Conservation (phyloP, 2,329 filamentous ascomycete genomes). For the Ceratocystis cubensis region DNA sequence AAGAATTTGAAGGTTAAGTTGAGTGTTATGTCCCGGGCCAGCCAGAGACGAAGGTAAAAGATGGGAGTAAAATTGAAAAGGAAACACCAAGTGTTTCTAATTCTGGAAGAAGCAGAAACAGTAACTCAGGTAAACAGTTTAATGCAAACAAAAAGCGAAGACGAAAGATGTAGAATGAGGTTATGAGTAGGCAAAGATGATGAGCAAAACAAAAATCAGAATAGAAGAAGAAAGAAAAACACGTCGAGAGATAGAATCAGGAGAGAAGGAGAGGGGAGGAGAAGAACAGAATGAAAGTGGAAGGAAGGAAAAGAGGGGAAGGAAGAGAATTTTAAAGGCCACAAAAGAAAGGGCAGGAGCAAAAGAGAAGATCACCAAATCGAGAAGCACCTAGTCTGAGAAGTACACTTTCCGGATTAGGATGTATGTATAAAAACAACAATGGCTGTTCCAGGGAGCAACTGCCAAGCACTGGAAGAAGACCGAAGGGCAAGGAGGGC, state of each 20-base stretch:
- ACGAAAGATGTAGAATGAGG: conserved; percentile 18
- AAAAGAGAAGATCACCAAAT: conserved; percentile 7
- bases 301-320: conserved; percentile 6
- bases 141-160: conserved; percentile 18
- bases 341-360: neutral
- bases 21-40: neutral
- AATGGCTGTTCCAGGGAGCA: neutral
- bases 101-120: neutral
- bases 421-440: neutral
- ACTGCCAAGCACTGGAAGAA: neutral
- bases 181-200: conserved; percentile 9
- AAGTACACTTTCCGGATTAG: neutral
- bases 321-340: conserved; percentile 1
- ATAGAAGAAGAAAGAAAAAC: conserved; percentile 21
- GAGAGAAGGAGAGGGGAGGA: neutral
- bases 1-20: neutral
- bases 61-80: neutral
- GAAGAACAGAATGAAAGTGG: neutral
- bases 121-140: neutral
- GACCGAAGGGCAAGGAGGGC: no score
- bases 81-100: neutral
- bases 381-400: neutral
- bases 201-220: conserved; percentile 17
- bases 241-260: neutral
- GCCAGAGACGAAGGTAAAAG: neutral